Percentiles rank a stretch among this genome's conserved stretches.
phyloP scores from a whole-genome alignment of 805 yeast species.

The Kodamaea restingae region DNA sequence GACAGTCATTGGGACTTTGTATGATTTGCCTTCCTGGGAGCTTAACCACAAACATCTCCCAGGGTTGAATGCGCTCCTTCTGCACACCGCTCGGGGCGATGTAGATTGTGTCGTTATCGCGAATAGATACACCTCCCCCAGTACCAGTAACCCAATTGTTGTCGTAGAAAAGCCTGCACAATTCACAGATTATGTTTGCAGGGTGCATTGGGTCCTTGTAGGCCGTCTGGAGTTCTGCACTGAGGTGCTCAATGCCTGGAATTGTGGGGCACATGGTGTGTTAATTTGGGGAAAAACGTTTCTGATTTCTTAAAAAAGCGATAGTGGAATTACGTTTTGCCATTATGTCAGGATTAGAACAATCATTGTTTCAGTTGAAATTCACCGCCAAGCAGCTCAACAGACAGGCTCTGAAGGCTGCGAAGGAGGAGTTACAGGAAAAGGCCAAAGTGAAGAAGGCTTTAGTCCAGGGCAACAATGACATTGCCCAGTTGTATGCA shows the following conservation, averaged over 20 bases:
- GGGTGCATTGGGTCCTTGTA: slow-evolving; percentile 25
- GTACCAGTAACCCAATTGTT: slow-evolving; percentile 95
- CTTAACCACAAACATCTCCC: slow-evolving; percentile 75
- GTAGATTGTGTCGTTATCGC: slow-evolving; percentile 51
- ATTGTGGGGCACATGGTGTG: slow-evolving; percentile 1
- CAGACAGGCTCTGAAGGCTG: slow-evolving; percentile 85
- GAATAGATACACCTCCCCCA: slow-evolving; percentile 89
- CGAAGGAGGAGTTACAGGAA: slow-evolving; percentile 84
- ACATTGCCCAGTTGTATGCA: slow-evolving; percentile 90
- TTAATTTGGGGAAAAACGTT: background rate
- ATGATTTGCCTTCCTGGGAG: slow-evolving; percentile 48
- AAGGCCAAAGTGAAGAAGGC: slow-evolving; percentile 89
- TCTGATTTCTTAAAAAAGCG: background rate
- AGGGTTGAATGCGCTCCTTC: slow-evolving; percentile 80
- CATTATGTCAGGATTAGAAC: slow-evolving; percentile 27
- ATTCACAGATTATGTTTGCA: slow-evolving; percentile 77
- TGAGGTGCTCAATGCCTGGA: slow-evolving; percentile 3
- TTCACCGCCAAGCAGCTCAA: slow-evolving; percentile 93
- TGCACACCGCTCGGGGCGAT: slow-evolving; percentile 97
- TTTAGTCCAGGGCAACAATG: slow-evolving; percentile 76
- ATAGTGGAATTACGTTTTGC: background rate
- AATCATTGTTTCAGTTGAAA: slow-evolving; percentile 29
- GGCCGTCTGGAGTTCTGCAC: slow-evolving; percentile 5
- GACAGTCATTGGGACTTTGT: slow-evolving; percentile 51
- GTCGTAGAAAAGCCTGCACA: slow-evolving; percentile 71